Base-by-base conservation (phyloP, 2,329 filamentous ascomycete genomes). In the Alternaria brassicicola region DNA sequence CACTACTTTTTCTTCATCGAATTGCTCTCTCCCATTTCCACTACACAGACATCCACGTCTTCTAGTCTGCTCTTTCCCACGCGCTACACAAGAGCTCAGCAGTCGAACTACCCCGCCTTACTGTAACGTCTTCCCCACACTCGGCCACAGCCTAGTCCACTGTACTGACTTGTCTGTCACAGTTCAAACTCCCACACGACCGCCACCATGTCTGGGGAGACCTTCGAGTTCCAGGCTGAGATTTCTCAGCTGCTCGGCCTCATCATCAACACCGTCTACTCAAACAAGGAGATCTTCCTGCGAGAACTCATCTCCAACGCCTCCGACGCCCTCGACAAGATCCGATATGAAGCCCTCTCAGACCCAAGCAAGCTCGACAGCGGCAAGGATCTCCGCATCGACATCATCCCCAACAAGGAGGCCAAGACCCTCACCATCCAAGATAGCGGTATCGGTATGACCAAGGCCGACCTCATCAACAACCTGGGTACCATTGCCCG, bases 191-290 rank as follows among this genome's bases (percentile, higher is more conserved):
- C 59, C 48, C 63, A 61, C 60, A 66, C 55, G 62, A 53, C 62
- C 64, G 63, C 66, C 69, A 91, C 80, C 80, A 97, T 96, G 92
- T 83, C 92, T 82, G 75, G 79, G 70, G 93, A 98, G 86, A 97
- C 93, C 73, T 99, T 99, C 85, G 94, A 98, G 90, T 99, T 98
- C 87, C 95, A 99, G 90, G 95, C 95, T 90, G 95, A 99, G 91
- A 99, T 99, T 81, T 98, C 94, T 91, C 95, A 99, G 92, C 92
- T 99, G 71, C 91, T 99, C 80, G 93, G 90, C 73, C 91, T 99
- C 81, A 99, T 99, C 84, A 99, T 99, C 88, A 99, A 99, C 91
- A 98, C 95, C 71, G 95, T 99, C 85, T 99, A 98, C 88, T 97
- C 93, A 75, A 99, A 99, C 90, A 99, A 99, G 88, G 95, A 98